Evolutionary conservation across 176 grass and related monocot species (phyloP).

Genomic region (Eragrostis nindensis): DNA sequence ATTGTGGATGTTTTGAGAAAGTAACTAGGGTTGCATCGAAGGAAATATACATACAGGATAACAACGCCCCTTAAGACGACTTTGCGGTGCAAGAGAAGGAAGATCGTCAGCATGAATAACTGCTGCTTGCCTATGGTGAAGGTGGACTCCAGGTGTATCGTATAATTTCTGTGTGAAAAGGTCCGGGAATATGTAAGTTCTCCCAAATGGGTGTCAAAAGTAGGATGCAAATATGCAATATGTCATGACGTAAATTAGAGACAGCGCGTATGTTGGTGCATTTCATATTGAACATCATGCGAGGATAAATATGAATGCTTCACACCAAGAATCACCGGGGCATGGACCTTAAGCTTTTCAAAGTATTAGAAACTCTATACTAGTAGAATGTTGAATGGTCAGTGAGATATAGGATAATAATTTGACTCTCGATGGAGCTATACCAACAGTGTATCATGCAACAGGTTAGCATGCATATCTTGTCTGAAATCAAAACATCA

Average conservation of each 20-base stretch:
- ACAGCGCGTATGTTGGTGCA: neutral
- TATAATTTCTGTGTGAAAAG: constrained; percentile 73
- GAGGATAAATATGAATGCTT: neutral
- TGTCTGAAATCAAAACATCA: constrained; percentile 23
- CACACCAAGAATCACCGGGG: neutral
- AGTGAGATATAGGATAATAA: neutral
- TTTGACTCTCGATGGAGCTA: neutral
- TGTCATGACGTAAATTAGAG: neutral
- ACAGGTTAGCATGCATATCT: neutral
- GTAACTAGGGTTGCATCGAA: constrained; percentile 26
- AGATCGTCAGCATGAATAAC: constrained; percentile 92
- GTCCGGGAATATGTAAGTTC: constrained; percentile 37
- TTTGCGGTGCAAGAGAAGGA: constrained; percentile 91
- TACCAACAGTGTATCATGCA: neutral
- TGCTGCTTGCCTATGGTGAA: constrained; percentile 93
- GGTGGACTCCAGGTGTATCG: constrained; percentile 97
- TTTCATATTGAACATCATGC: neutral
- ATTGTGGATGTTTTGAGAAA: constrained; percentile 41
- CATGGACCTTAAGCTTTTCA: neutral
- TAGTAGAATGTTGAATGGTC: neutral
- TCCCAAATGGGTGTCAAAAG: neutral
- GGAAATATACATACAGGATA: constrained; percentile 72
- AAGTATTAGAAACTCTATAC: neutral
- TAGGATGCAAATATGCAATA: neutral
- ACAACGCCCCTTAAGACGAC: constrained; percentile 66